Evolutionary conservation across 768 basidiomycete genomes (phyloP).

Genomic region (Rhizopogon sp.): DNA sequence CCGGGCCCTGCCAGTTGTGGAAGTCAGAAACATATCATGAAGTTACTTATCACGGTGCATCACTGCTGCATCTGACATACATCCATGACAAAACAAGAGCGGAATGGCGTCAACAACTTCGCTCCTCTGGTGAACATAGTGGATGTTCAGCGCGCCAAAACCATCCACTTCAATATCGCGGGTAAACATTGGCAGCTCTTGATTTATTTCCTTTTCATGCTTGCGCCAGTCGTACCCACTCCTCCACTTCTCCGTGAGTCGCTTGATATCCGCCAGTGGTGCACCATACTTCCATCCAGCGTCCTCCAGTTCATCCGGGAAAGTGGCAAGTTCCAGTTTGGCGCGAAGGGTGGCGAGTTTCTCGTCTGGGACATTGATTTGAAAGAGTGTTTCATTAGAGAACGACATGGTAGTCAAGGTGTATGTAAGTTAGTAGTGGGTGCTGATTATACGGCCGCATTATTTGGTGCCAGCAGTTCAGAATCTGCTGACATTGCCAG

Average conservation of each 20-base stretch:
- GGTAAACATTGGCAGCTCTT: slow-evolving; percentile 30
- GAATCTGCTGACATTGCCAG: too few relatives aligned
- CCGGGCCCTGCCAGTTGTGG: slow-evolving; percentile 47
- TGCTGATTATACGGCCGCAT: too few relatives aligned
- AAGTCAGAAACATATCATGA: neutral
- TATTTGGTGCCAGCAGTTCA: too few relatives aligned
- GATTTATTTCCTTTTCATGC: slow-evolving; percentile 45
- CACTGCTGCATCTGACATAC: slow-evolving; percentile 16
- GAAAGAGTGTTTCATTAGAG: slow-evolving; percentile 37
- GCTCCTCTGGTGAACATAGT: slow-evolving; percentile 57
- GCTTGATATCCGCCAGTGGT: slow-evolving; percentile 43
- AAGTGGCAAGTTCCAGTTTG: slow-evolving; percentile 42
- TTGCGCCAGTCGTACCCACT: slow-evolving; percentile 52
- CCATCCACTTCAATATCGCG: slow-evolving; percentile 44
- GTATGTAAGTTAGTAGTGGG: too few relatives aligned
- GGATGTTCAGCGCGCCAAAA: slow-evolving; percentile 45
- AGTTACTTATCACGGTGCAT: too few relatives aligned
- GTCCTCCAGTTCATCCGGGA: slow-evolving; percentile 55
- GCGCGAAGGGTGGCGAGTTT: slow-evolving; percentile 33
- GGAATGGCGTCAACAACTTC: slow-evolving; percentile 42
- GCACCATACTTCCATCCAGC: slow-evolving; percentile 48
- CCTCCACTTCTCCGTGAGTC: slow-evolving; percentile 47
- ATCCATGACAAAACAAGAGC: slow-evolving; percentile 60
- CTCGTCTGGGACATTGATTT: slow-evolving; percentile 40
- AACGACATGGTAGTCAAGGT: slow-evolving; percentile 12